These are phyloP conservation scores for Sphaerobolus stellatus DNA, from an alignment of 1,284 basidiomycete species.

Conservation along the genomic window DNA sequence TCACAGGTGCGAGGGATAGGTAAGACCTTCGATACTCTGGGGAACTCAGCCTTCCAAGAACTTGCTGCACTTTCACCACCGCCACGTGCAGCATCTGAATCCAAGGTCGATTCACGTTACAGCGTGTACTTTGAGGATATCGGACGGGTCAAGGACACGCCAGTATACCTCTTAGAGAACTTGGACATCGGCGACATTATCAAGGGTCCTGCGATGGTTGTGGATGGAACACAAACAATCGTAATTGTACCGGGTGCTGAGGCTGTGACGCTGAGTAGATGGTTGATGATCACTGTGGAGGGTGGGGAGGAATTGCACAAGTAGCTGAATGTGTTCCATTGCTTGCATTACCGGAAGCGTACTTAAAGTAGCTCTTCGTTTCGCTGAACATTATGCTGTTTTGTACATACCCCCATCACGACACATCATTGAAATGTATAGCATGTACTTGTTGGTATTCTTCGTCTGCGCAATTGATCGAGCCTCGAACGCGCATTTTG, in stretches of 20 bases:
- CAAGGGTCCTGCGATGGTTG: constrained; percentile 83
- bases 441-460: neutral
- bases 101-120: constrained; percentile 50
- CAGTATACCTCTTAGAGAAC: constrained; percentile 71
- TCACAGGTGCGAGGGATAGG: constrained; percentile 73
- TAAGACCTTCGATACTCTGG: constrained; percentile 84
- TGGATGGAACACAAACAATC: constrained; percentile 92
- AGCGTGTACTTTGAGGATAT: constrained; percentile 79
- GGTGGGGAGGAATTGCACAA: constrained; percentile 4
- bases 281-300: constrained; percentile 62
- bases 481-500: neutral
- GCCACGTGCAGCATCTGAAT: constrained; percentile 19
- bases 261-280: constrained; percentile 66
- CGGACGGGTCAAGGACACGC: constrained; percentile 74
- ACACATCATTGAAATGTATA: too few relatives aligned
- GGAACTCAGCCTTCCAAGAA: constrained; percentile 79
- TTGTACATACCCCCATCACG: neutral
- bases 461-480: neutral
- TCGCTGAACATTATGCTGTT: too few relatives aligned
- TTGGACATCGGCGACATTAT: constrained; percentile 71
- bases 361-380: too few relatives aligned
- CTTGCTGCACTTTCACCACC: constrained; percentile 50
- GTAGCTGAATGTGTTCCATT: neutral
- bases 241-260: constrained; percentile 72
- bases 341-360: too few relatives aligned